A percentile compares a stretch with the other conserved stretches of the same genome.
Evolutionary conservation across 1,284 basidiomycete species (phyloP).

Genomic region (Puccinia hordei): DNA sequence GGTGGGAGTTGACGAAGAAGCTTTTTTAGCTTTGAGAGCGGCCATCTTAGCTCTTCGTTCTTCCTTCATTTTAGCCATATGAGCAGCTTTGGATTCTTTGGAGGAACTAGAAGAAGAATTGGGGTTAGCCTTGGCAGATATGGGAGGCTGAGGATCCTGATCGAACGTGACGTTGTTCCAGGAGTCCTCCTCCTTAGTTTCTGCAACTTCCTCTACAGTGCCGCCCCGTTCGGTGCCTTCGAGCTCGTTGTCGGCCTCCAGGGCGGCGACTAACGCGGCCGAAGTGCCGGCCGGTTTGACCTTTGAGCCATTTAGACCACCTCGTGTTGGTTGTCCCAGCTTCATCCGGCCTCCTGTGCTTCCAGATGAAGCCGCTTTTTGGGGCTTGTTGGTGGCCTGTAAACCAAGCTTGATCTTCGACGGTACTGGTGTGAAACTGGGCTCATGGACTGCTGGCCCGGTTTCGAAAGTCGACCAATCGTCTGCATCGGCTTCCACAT

Average conservation of each 20-base stretch:
- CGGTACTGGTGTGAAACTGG: conserved; percentile 44
- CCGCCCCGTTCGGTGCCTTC: conserved; percentile 33
- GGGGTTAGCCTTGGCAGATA: neutral
- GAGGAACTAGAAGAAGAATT: neutral
- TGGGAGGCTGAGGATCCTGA: neutral
- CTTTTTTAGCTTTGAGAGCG: conserved; percentile 49
- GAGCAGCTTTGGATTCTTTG: conserved; percentile 49
- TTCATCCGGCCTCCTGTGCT: conserved; percentile 22
- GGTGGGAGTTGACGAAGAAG: neutral
- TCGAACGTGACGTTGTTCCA: neutral
- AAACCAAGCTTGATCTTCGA: conserved; percentile 40
- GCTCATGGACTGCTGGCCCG: conserved; percentile 30
- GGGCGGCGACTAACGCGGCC: conserved; percentile 37
- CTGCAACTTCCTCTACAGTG: neutral
- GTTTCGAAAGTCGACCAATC: conserved; percentile 68
- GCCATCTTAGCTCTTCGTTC: conserved; percentile 50
- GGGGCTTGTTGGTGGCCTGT: conserved; percentile 8
- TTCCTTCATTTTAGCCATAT: conserved; percentile 51
- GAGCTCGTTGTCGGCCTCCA: conserved; percentile 43
- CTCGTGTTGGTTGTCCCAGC: conserved; percentile 1
- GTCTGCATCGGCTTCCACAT: conserved; percentile 83
- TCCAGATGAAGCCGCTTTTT: neutral
- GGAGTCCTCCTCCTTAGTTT: neutral
- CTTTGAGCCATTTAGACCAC: neutral
- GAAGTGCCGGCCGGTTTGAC: neutral